A percentile compares a stretch with the other conserved stretches of the same genome.
phyloP scores from a whole-genome alignment of 345 rosid species.

The Salix brachista region DNA sequence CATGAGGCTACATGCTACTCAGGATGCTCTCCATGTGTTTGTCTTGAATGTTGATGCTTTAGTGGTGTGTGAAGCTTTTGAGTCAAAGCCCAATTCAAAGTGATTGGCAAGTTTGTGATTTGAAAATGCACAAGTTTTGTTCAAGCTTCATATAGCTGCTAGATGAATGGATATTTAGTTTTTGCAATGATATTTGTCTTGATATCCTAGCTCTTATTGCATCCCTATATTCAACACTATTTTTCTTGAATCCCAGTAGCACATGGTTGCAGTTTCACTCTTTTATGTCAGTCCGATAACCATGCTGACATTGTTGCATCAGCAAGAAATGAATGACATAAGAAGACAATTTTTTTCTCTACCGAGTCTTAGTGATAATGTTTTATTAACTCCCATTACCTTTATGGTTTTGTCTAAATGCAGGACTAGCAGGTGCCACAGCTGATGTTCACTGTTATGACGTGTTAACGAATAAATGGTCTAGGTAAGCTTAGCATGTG shows the following conservation, averaged over 20 bases:
- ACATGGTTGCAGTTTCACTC: neutral
- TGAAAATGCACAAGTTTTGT: neutral
- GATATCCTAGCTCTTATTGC: neutral
- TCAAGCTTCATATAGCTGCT: neutral
- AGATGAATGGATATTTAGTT: neutral
- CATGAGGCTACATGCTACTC: neutral
- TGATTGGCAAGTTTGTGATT: neutral
- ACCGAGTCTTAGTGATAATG: neutral
- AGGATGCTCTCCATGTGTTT: neutral
- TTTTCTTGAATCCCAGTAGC: neutral
- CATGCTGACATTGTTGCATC: neutral
- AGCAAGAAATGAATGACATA: conserved; percentile 5
- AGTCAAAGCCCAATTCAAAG: neutral
- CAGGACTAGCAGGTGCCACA: conserved; percentile 98
- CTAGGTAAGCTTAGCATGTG: conserved; percentile 53
- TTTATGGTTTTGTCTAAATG: conserved; percentile 22
- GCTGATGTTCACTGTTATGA: conserved; percentile 99
- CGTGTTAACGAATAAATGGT: conserved; percentile 90
- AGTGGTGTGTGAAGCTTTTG: conserved; percentile 3
- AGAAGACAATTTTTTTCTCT: neutral
- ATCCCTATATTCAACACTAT: neutral
- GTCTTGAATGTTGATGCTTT: neutral
- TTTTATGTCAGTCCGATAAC: neutral
- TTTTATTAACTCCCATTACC: neutral
- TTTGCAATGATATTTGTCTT: neutral